These are phyloP conservation scores for Magnusiomyces fungicola DNA, from an alignment of 1,139 yeast species.

Conservation along the genomic window DNA sequence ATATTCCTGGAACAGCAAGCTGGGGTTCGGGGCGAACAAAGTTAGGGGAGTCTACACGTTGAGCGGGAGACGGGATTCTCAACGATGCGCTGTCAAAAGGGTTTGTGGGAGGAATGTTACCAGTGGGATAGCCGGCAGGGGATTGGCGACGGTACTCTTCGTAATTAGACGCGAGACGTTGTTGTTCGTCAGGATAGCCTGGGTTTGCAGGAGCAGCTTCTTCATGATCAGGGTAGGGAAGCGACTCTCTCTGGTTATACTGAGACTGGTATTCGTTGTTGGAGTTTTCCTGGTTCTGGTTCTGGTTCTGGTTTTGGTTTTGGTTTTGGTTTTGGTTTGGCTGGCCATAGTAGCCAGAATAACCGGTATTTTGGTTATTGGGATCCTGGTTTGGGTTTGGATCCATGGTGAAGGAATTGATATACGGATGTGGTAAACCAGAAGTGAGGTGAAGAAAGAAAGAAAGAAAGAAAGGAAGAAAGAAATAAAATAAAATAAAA, in stretches of 20 bases:
- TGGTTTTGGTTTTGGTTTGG: background rate
- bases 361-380: background rate
- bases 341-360: background rate
- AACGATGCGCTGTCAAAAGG: slow-evolving; percentile 4
- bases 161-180: background rate
- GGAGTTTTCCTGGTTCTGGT: background rate
- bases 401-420: background rate
- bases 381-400: background rate
- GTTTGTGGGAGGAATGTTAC: background rate
- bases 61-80: no score
- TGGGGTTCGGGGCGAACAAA: slow-evolving; percentile 1
- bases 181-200: background rate
- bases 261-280: background rate
- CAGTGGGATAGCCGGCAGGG: background rate
- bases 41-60: background rate
- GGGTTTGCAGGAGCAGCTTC: background rate
- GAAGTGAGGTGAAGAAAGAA: no score
- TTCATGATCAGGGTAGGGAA: background rate
- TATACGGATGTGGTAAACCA: background rate
- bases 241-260: background rate
- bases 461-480: background rate
- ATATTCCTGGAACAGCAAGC: background rate
- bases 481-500: background rate
- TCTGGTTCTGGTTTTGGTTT: no score
- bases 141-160: background rate